phyloP scores from a whole-genome alignment of 805 yeast genomes.

The Kazachstania taianensis region DNA sequence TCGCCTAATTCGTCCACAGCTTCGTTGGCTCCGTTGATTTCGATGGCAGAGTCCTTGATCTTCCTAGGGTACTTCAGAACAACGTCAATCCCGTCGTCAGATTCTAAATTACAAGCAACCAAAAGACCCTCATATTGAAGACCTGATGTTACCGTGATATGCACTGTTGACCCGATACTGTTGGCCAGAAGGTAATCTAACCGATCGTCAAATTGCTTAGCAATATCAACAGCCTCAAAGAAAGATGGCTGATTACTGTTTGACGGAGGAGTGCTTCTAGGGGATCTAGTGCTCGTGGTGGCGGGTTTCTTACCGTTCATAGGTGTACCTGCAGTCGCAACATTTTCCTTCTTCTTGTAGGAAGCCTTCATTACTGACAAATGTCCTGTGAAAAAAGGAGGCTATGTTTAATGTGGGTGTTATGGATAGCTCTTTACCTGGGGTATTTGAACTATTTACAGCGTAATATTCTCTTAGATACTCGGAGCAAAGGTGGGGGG shows the following conservation, averaged over 20 bases:
- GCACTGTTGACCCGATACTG: constrained; percentile 48
- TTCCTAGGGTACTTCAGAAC: constrained; percentile 43
- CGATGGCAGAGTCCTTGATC: constrained; percentile 17
- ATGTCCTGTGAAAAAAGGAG: too few relatives aligned
- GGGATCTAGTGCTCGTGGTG: too few relatives aligned
- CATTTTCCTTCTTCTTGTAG: constrained; percentile 9
- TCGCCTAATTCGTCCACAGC: constrained; percentile 16
- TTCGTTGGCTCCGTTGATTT: constrained; percentile 15
- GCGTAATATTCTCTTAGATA: too few relatives aligned
- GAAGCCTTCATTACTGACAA: constrained; percentile 4
- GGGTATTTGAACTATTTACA: too few relatives aligned
- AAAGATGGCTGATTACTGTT: constrained; percentile 8
- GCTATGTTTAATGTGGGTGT: too few relatives aligned
- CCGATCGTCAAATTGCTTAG: constrained; percentile 42
- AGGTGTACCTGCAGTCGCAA: constrained; percentile 1
- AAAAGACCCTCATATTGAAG: constrained; percentile 49
- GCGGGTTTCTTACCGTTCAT: constrained; percentile 7
- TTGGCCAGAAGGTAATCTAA: constrained; percentile 44
- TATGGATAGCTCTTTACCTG: too few relatives aligned
- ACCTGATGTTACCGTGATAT: constrained; percentile 55
- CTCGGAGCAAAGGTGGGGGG: too few relatives aligned
- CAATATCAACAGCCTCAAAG: constrained; percentile 20
- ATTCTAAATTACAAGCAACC: constrained; percentile 35
- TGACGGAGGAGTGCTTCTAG: neutral
- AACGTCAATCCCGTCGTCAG: constrained; percentile 43